Percentiles rank a stretch among this genome's conserved stretches.
Conservation (phyloP, 1,284 basidiomycete genomes). For the Apiotrichum porosum region DNA sequence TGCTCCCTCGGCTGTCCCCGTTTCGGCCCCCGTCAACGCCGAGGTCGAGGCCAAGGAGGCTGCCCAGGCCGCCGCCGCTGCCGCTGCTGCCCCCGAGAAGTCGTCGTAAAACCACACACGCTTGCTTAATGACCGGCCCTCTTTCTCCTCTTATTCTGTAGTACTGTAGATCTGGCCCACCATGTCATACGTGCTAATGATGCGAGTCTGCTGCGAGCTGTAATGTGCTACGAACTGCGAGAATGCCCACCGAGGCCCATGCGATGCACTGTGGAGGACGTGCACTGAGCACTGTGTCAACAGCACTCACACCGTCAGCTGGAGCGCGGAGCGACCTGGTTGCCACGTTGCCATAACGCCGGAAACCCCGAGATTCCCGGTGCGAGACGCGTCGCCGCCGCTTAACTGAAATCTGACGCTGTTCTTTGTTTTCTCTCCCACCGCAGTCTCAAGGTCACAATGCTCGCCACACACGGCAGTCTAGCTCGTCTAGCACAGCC, state of each 20-base stretch:
- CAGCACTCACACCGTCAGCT: no score
- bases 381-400: no score
- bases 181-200: background rate
- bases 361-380: background rate
- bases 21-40: constrained; percentile 12
- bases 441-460: constrained; percentile 49
- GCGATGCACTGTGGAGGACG: no score
- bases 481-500: constrained; percentile 12
- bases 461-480: constrained; percentile 40
- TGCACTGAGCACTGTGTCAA: no score
- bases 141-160: background rate
- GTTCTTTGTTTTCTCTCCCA: background rate
- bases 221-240: no score
- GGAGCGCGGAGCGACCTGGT: no score
- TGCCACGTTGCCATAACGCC: background rate
- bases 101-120: background rate
- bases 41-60: constrained; percentile 13
- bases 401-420: no score
- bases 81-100: constrained; percentile 1
- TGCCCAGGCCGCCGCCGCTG: constrained; percentile 1
- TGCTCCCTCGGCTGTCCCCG: constrained; percentile 16
- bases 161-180: background rate
- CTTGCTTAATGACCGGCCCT: no score
- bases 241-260: no score
- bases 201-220: no score